Conservation (phyloP, 208 protist genomes). For the Crithidia bombi region DNA sequence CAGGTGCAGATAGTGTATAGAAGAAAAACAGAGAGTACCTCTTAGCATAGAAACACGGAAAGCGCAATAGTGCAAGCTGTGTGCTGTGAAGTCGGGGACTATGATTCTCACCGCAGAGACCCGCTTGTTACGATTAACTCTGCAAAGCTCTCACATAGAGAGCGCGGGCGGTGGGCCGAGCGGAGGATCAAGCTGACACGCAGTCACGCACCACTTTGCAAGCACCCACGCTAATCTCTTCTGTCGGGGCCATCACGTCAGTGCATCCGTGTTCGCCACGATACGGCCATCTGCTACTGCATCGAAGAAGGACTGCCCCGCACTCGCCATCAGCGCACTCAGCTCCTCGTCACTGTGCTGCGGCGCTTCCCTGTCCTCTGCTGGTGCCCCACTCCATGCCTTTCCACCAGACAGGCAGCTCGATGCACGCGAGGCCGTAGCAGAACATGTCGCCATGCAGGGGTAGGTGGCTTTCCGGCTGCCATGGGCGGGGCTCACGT, state of each 20-base stretch:
- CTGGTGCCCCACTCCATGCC: slow-evolving; percentile 43
- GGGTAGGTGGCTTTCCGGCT: slow-evolving; percentile 38
- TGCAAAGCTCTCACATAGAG: too few species aligned
- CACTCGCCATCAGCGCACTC: slow-evolving; percentile 5
- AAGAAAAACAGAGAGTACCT: too few species aligned
- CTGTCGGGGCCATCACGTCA: background rate
- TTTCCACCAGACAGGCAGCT: slow-evolving; percentile 41
- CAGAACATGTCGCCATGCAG: slow-evolving; percentile 71
- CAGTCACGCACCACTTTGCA: too few species aligned
- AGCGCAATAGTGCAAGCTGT: too few species aligned
- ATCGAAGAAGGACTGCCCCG: background rate
- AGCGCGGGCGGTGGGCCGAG: too few species aligned
- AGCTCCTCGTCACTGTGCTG: slow-evolving; percentile 5
- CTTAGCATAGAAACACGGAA: too few species aligned
- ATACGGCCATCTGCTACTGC: slow-evolving; percentile 11
- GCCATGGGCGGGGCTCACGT: slow-evolving; percentile 80
- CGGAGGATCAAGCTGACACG: too few species aligned
- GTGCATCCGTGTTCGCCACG: slow-evolving; percentile 14
- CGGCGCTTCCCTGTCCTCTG: background rate
- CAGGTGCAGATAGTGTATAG: too few species aligned
- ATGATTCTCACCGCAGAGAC: too few species aligned
- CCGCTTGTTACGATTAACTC: too few species aligned
- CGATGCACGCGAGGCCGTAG: slow-evolving; percentile 60
- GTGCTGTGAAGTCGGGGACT: too few species aligned
- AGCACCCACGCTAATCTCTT: too few species aligned